Conservation (phyloP, 768 basidiomycete species). For the Hortiboletus flavorubellus region DNA sequence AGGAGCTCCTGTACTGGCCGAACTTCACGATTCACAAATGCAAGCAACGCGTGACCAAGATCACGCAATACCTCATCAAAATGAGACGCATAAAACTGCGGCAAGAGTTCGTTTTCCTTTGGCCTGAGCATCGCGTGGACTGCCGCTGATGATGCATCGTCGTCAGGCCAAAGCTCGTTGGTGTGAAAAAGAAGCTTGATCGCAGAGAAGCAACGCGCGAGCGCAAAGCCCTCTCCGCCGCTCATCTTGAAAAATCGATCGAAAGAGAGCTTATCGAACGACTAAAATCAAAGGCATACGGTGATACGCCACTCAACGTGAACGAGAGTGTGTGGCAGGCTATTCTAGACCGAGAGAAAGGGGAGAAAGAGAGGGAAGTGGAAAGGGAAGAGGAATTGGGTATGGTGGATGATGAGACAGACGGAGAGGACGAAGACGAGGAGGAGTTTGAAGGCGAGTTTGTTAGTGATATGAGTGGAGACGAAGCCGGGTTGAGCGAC, state of each 20-base stretch:
- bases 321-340: constrained; percentile 96
- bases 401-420: constrained; percentile 55
- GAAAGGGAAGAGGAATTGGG: constrained; percentile 37
- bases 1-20: constrained; percentile 96
- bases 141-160: neutral
- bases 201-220: constrained; percentile 89
- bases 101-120: constrained; percentile 62
- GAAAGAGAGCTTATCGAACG: constrained; percentile 96
- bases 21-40: constrained; percentile 98
- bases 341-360: constrained; percentile 79
- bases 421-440: constrained; percentile 45
- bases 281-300: constrained; percentile 94
- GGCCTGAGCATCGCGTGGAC: neutral
- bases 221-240: constrained; percentile 93
- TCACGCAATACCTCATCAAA: constrained; percentile 98
- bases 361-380: constrained; percentile 40
- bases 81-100: constrained; percentile 89
- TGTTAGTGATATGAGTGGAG: constrained; percentile 53
- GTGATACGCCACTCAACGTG: constrained; percentile 95
- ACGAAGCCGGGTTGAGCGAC: constrained; percentile 42
- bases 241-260: constrained; percentile 91
- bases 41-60: constrained; percentile 98
- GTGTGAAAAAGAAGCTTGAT: constrained; percentile 96
- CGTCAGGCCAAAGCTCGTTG: constrained; percentile 83
- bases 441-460: constrained; percentile 52